Conservation (phyloP, 306 rosid genomes). For the Heteromeles arbutifolia region DNA sequence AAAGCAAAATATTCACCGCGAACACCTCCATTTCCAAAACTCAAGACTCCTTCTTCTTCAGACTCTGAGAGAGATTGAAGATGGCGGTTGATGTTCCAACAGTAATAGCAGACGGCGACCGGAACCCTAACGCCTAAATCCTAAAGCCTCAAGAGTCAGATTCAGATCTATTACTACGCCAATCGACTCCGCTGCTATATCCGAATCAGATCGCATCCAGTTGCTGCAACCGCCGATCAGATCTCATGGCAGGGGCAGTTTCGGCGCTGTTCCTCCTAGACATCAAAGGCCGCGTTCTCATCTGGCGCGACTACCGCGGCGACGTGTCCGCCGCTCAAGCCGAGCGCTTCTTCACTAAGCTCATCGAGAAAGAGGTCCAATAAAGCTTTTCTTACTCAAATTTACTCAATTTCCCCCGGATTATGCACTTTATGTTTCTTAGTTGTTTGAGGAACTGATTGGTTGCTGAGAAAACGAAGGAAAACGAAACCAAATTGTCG, state of each 20-base stretch:
- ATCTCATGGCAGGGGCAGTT: conserved; percentile 88
- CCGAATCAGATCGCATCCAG: conserved; percentile 22
- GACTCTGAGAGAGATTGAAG: not conserved
- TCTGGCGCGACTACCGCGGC: conserved; percentile 99
- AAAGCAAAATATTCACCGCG: not conserved
- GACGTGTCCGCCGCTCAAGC: conserved; percentile 91
- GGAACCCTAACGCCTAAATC: not conserved
- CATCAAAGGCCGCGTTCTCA: conserved; percentile 99
- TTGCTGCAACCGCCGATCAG: conserved; percentile 30
- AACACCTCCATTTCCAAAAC: not conserved
- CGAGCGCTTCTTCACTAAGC: conserved; percentile 96
- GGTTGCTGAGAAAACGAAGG: conserved; percentile 7
- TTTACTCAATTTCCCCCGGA: not conserved
- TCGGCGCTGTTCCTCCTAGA: conserved; percentile 97
- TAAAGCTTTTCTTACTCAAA: not conserved
- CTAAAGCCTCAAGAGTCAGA: conserved; percentile 7
- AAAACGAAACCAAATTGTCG: not conserved
- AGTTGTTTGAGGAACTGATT: not conserved
- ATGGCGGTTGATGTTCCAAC: not conserved
- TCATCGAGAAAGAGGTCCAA: conserved; percentile 84
- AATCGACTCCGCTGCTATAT: not conserved
- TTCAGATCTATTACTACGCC: conserved; percentile 22
- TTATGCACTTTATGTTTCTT: too few relatives aligned
- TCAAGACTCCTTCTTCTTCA: not conserved
- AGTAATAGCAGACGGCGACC: not conserved